Percentiles rank a stretch among this genome's conserved stretches.
These are phyloP conservation scores for Ophiostoma angusticollis DNA, from an alignment of 2,329 filamentous ascomycete genomes.

Conservation along the genomic window DNA sequence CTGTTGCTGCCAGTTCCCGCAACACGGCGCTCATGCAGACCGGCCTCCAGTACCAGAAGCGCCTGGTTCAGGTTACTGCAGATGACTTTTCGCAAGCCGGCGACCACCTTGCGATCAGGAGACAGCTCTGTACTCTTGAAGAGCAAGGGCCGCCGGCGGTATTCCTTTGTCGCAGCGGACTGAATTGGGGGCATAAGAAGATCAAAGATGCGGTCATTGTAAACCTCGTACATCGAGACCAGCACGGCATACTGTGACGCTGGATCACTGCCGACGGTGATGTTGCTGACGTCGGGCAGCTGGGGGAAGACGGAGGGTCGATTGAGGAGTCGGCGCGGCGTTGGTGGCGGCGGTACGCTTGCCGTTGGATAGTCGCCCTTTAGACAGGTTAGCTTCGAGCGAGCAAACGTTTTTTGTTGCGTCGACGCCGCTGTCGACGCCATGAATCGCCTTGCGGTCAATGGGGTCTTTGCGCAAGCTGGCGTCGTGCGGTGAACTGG, in stretches of 20 bases:
- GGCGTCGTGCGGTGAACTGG: background rate
- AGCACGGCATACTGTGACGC: conserved; percentile 74
- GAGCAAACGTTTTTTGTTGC: conserved; percentile 25
- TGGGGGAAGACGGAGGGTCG: conserved; percentile 61
- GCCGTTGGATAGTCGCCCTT: conserved; percentile 33
- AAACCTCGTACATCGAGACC: conserved; percentile 97
- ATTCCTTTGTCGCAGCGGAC: conserved; percentile 52
- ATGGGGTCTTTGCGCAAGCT: conserved; percentile 12
- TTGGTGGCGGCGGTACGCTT: conserved; percentile 33
- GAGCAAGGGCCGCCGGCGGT: conserved; percentile 63
- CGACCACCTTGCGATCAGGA: conserved; percentile 86
- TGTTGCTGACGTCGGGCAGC: conserved; percentile 58
- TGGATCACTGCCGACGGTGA: conserved; percentile 53
- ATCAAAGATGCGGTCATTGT: conserved; percentile 96
- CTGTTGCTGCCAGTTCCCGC: conserved; percentile 89
- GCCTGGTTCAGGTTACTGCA: conserved; percentile 75
- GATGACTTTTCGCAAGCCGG: conserved; percentile 79
- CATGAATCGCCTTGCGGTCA: conserved; percentile 27
- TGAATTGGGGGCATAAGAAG: conserved; percentile 56
- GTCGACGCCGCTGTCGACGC: conserved; percentile 31
- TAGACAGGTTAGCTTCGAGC: conserved; percentile 29
- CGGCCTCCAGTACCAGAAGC: conserved; percentile 78
- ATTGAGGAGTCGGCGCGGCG: conserved; percentile 49
- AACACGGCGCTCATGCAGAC: conserved; percentile 73
- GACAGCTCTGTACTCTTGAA: conserved; percentile 89